Evolutionary conservation across 1,284 basidiomycete species (phyloP).

Genomic region (Trametes pubescens): DNA sequence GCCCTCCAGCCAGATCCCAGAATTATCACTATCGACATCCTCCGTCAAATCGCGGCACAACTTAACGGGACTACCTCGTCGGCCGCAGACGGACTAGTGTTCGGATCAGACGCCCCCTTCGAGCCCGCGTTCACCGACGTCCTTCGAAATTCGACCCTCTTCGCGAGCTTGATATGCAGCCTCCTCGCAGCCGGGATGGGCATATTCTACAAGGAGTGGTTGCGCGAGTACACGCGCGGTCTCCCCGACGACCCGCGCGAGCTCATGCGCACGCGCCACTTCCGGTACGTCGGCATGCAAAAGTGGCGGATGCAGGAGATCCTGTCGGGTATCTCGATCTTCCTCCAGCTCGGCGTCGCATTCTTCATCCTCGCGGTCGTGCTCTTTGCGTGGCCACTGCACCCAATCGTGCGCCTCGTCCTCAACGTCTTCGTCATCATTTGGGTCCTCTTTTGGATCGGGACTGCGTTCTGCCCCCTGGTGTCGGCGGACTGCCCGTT

Average conservation of each 20-base stretch:
- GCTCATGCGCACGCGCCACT: constrained; percentile 12
- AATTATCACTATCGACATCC: constrained; percentile 1
- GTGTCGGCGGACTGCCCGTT: constrained; percentile 13
- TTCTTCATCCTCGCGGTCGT: constrained; percentile 21
- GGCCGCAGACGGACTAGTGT: background rate
- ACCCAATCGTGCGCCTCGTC: constrained; percentile 11
- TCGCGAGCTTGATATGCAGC: constrained; percentile 22
- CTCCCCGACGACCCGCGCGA: constrained; percentile 9
- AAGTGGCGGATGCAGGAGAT: constrained; percentile 14
- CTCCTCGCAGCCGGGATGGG: constrained; percentile 23
- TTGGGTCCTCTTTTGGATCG: constrained; percentile 22
- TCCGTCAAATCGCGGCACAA: constrained; percentile 7
- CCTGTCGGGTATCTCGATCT: constrained; percentile 21
- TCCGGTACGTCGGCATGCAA: constrained; percentile 10
- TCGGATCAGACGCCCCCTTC: background rate
- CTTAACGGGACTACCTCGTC: background rate
- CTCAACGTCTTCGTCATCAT: constrained; percentile 11
- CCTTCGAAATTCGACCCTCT: constrained; percentile 13
- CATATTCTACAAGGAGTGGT: constrained; percentile 24
- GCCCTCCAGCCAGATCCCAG: constrained; percentile 2
- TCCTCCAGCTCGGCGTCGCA: constrained; percentile 23
- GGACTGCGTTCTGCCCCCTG: constrained; percentile 18
- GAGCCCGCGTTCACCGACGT: constrained; percentile 10
- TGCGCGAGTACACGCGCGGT: constrained; percentile 19
- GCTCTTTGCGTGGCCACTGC: constrained; percentile 15